These are phyloP conservation scores for Globomyces sp. DNA, from an alignment of 371 early-diverging fungal species.

Conservation along the genomic window DNA sequence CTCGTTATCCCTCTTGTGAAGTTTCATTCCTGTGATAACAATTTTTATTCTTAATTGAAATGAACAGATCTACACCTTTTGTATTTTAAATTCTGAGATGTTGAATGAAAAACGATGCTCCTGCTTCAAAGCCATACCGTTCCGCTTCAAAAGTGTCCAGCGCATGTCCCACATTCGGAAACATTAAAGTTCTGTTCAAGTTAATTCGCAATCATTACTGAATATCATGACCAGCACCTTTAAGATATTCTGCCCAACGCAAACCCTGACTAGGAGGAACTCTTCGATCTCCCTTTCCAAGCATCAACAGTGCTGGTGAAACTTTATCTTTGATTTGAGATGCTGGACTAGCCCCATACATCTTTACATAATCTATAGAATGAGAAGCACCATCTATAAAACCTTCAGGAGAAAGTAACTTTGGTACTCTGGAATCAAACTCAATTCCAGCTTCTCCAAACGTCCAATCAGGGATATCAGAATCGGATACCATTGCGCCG, in stretches of 20 bases:
- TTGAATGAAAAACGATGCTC: constrained; percentile 26
- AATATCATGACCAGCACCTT: constrained; percentile 23
- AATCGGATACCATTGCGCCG: constrained; percentile 52
- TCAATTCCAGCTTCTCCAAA: constrained; percentile 55
- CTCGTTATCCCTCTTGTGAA: no score
- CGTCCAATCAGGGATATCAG: constrained; percentile 74
- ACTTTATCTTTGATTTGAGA: constrained; percentile 49
- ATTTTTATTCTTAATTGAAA: no score
- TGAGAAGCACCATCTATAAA: constrained; percentile 28
- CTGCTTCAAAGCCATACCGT: constrained; percentile 31
- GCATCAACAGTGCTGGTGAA: constrained; percentile 61
- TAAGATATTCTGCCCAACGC: constrained; percentile 45
- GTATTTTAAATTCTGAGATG: background rate
- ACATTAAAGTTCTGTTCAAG: constrained; percentile 34
- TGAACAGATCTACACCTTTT: no score
- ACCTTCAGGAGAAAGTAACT: constrained; percentile 5
- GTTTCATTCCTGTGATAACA: no score
- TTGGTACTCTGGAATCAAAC: constrained; percentile 33
- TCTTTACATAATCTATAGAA: constrained; percentile 50
- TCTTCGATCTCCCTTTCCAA: constrained; percentile 65
- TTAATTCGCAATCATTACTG: constrained; percentile 15
- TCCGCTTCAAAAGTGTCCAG: constrained; percentile 69
- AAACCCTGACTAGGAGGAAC: constrained; percentile 66
- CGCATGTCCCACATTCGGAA: constrained; percentile 63
- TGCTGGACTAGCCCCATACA: constrained; percentile 59